These are phyloP conservation scores for Diplodia scrobiculata DNA, from an alignment of 2,329 filamentous ascomycete genomes.

Conservation along the genomic window DNA sequence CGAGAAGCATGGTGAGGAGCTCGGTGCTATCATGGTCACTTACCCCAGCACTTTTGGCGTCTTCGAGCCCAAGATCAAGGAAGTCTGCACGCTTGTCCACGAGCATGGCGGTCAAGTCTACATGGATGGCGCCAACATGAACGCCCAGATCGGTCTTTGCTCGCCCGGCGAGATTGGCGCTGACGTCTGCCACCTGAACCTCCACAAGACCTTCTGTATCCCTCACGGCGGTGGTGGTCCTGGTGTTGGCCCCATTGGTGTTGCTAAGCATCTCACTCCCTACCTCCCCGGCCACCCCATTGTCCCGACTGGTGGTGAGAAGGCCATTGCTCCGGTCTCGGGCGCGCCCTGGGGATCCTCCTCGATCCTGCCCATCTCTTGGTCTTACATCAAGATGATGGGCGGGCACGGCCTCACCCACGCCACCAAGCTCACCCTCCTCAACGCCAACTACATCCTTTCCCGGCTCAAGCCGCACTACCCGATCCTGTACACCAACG, in stretches of 20 bases:
- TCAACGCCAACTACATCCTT: conserved; percentile 97
- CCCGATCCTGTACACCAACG: conserved; percentile 90
- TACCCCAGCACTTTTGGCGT: conserved; percentile 95
- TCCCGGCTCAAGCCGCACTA: conserved; percentile 83
- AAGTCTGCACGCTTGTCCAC: conserved; percentile 83
- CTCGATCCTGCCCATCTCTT: conserved; percentile 89
- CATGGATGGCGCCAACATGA: conserved; percentile 99
- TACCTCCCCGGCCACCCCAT: conserved; percentile 74
- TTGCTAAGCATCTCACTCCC: conserved; percentile 75
- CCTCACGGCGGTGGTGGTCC: conserved; percentile 93
- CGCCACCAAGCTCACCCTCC: conserved; percentile 86
- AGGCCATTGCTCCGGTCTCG: conserved; percentile 70
- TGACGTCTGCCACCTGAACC: conserved; percentile 93
- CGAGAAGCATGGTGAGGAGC: conserved; percentile 79
- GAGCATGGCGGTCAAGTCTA: conserved; percentile 89
- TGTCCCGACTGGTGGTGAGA: conserved; percentile 58
- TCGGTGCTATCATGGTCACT: conserved; percentile 94
- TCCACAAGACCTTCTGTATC: conserved; percentile 99
- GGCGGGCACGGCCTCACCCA: conserved; percentile 78
- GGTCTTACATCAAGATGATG: conserved; percentile 96
- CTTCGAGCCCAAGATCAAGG: conserved; percentile 86
- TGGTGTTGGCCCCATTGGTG: conserved; percentile 90
- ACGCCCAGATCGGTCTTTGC: conserved; percentile 93
- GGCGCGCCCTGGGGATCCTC: conserved; percentile 86
- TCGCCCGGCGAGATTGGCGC: conserved; percentile 93